phyloP scores from a whole-genome alignment of 768 basidiomycete species.

The Coprinopsis marcescibilis region DNA sequence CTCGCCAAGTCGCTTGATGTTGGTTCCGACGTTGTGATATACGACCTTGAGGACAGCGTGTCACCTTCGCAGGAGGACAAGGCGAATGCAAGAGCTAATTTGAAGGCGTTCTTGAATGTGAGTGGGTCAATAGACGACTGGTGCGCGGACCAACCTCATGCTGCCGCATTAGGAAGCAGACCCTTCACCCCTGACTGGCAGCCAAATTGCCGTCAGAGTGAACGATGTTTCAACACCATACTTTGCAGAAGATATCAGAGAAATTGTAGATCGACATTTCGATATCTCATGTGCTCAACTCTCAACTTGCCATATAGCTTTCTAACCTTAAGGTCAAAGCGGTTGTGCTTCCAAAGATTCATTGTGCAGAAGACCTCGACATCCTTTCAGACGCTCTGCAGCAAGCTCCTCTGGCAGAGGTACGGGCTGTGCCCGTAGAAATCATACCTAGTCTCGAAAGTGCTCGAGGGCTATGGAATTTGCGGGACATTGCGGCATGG shows the following conservation, averaged over 20 bases:
- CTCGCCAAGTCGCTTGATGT: constrained; percentile 66
- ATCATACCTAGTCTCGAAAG: constrained; percentile 86
- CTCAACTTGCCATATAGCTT: constrained; percentile 19
- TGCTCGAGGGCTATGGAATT: constrained; percentile 60
- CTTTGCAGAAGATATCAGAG: constrained; percentile 57
- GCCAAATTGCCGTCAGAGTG: constrained; percentile 60
- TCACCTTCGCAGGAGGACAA: constrained; percentile 62
- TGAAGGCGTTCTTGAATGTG: constrained; percentile 54
- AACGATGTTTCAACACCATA: constrained; percentile 63
- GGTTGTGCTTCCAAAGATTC: constrained; percentile 82
- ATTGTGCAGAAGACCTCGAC: constrained; percentile 61
- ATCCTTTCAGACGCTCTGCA: constrained; percentile 47
- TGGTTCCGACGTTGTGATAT: constrained; percentile 71
- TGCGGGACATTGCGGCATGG: constrained; percentile 71
- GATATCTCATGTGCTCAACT: no score
- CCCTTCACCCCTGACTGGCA: constrained; percentile 28
- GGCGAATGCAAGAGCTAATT: constrained; percentile 46
- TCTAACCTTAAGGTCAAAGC: constrained; percentile 43
- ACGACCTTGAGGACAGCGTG: constrained; percentile 88
- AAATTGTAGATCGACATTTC: constrained; percentile 56
- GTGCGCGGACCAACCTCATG: background rate
- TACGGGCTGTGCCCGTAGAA: constrained; percentile 33
- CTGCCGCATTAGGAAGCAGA: constrained; percentile 11
- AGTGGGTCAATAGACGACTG: constrained; percentile 14
- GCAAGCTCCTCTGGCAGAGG: constrained; percentile 21